phyloP scores from a whole-genome alignment of 768 basidiomycete species.

The Termitomyces sp. region DNA sequence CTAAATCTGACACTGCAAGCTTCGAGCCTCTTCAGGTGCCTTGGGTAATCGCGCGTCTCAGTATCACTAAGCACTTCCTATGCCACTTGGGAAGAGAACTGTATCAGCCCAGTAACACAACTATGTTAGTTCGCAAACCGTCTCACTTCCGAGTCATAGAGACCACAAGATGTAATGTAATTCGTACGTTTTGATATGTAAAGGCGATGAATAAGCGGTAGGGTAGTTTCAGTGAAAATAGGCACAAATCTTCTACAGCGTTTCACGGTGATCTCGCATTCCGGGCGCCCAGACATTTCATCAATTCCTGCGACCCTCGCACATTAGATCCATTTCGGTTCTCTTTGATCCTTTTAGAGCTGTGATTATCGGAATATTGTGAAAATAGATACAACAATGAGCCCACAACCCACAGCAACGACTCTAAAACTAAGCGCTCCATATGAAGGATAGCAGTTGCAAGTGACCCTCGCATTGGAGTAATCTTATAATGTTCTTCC shows the following conservation, averaged over 20 bases:
- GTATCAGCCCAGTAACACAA: slow-evolving; percentile 5
- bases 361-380: neutral
- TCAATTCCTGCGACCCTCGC: neutral
- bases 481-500: neutral
- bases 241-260: neutral
- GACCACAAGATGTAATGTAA: neutral
- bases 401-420: neutral
- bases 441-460: neutral
- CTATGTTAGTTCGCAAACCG: neutral
- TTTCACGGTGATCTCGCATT: slow-evolving; percentile 1
- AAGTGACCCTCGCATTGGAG: neutral
- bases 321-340: neutral
- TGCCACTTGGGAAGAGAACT: neutral
- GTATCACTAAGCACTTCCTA: neutral
- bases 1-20: slow-evolving; percentile 12
- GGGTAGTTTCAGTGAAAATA: slow-evolving; percentile 2
- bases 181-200: slow-evolving; percentile 1
- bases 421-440: neutral
- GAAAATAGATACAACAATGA: slow-evolving; percentile 4
- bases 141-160: slow-evolving; percentile 3
- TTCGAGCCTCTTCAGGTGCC: neutral
- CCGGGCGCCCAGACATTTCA: neutral
- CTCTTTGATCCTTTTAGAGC: neutral
- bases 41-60: slow-evolving; percentile 3
- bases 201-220: slow-evolving; percentile 1